Conservation (phyloP, 805 yeast genomes). For the Pichia sporocuriosa region DNA sequence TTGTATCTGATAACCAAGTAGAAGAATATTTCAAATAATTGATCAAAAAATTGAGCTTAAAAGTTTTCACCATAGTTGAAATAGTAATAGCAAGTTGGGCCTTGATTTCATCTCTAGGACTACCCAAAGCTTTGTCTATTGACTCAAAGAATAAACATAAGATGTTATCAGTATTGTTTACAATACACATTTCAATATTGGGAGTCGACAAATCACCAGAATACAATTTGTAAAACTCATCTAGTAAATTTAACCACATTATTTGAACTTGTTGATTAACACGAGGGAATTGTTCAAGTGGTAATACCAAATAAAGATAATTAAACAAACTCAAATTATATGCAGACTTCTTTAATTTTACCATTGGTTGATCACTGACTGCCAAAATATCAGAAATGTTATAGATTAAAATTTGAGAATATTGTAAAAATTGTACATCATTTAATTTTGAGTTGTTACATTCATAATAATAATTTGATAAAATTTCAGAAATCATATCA, state of each 20-base stretch:
- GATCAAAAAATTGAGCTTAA: slow-evolving; percentile 22
- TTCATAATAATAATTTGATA: slow-evolving; percentile 35
- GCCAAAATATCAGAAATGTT: slow-evolving; percentile 24
- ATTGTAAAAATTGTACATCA: slow-evolving; percentile 13
- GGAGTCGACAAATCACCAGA: slow-evolving; percentile 27
- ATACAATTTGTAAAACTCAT: slow-evolving; percentile 25
- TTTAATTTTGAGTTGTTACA: slow-evolving; percentile 17
- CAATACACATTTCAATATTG: slow-evolving; percentile 36
- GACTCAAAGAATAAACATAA: slow-evolving; percentile 33
- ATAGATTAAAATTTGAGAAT: slow-evolving; percentile 19
- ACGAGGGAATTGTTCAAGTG: slow-evolving; percentile 16
- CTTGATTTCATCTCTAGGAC: slow-evolving; percentile 20
- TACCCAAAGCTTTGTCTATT: slow-evolving; percentile 10
- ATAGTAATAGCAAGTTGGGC: slow-evolving; percentile 24
- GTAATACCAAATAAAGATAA: slow-evolving; percentile 25
- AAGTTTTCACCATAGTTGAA: slow-evolving; percentile 20
- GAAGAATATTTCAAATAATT: slow-evolving; percentile 18
- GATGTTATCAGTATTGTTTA: slow-evolving; percentile 35
- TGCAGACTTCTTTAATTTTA: slow-evolving; percentile 33
- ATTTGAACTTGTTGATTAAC: slow-evolving; percentile 30
- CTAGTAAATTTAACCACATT: slow-evolving; percentile 35
- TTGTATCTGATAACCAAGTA: slow-evolving; percentile 17
- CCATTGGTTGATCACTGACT: slow-evolving; percentile 25
- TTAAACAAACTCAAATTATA: slow-evolving; percentile 41
- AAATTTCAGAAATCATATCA: slow-evolving; percentile 70